These are phyloP conservation scores for Atkinsonella texensis DNA, from an alignment of 2,329 filamentous ascomycete genomes.

Conservation along the genomic window DNA sequence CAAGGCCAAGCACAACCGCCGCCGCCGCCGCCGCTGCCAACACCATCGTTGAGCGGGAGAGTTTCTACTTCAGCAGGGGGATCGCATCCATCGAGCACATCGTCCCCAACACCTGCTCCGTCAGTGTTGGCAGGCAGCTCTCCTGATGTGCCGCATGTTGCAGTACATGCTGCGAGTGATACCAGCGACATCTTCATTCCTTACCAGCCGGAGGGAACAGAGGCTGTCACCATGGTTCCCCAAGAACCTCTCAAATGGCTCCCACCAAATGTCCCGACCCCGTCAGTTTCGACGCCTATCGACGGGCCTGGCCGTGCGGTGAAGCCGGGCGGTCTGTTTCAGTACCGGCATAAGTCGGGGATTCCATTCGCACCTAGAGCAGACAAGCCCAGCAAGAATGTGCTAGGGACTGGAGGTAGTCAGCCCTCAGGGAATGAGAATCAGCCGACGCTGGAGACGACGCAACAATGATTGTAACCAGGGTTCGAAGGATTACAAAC, in stretches of 20 bases:
- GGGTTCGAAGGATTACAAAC: background rate
- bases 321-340: conserved; percentile 21
- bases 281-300: conserved; percentile 20
- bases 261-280: conserved; percentile 32
- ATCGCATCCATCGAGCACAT: conserved; percentile 10
- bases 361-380: conserved; percentile 34
- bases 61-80: conserved; percentile 15
- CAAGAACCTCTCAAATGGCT: conserved; percentile 37
- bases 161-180: conserved; percentile 15
- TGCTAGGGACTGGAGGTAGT: background rate
- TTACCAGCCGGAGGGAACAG: conserved; percentile 43
- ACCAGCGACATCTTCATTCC: conserved; percentile 34
- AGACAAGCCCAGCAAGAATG: background rate
- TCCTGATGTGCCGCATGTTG: conserved; percentile 16
- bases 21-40: conserved; percentile 12
- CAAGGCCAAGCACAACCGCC: conserved; percentile 10
- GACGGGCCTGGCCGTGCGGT: conserved; percentile 22
- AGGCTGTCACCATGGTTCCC: conserved; percentile 24
- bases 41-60: conserved; percentile 13
- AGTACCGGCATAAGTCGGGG: conserved; percentile 24
- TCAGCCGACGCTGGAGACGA: background rate
- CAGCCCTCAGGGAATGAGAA: background rate
- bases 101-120: conserved; percentile 13
- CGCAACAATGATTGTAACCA: background rate
- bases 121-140: conserved; percentile 18